Evolutionary conservation across 208 protist species (phyloP), one percentile per base, ranked within the genome.

Genomic region (Crithidia thermophila): DNA sequence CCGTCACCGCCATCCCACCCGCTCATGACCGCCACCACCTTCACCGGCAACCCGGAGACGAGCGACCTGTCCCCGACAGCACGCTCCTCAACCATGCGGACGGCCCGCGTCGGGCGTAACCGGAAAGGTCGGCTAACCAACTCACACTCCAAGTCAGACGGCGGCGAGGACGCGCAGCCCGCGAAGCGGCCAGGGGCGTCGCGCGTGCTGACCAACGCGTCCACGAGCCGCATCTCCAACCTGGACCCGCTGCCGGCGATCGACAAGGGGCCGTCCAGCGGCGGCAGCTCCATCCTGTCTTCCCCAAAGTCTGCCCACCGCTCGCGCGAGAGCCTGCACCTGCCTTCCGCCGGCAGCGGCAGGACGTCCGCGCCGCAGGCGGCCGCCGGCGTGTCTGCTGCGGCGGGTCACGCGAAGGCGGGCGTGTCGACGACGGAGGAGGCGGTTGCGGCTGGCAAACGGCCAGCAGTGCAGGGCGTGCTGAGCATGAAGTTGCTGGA

Each of bases 231-330:
- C 55, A 9, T 11, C 14, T 49, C 55, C 4, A 49, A 21, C 36
- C 3, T 51, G 8, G 30, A 64, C 14, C 25, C 45, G n/a, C 33
- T 64, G 30, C 58, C 58, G 1, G 58, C 43, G 11, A 53, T 53
- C 33, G 58, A 64, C 3, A 64, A 42, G 33, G 21, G 11, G 25
- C 3, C 31, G 3, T 53, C 58, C 11, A 43, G 43, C 5, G 33
- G 58, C 2, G 21, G 31, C 43, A 53, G 30, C 33, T 64, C 43
- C 20, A 28, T 21, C n/a, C 28, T 62, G 18, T 49, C 42, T 11
- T 62, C 56, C 4, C 56, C 56, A 16, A 25, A 27, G 3, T 36
- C 21, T 9, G 25, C 25, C 7, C 37, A 34, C 39, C 9, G 2
- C 16, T 0, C 25, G 5, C 39, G 39, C 37, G 55, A 47, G 4